Percentiles rank a stretch among this genome's conserved stretches.
phyloP scores from a whole-genome alignment of 2,329 filamentous ascomycete species.

The Tolypocladium tundrense region DNA sequence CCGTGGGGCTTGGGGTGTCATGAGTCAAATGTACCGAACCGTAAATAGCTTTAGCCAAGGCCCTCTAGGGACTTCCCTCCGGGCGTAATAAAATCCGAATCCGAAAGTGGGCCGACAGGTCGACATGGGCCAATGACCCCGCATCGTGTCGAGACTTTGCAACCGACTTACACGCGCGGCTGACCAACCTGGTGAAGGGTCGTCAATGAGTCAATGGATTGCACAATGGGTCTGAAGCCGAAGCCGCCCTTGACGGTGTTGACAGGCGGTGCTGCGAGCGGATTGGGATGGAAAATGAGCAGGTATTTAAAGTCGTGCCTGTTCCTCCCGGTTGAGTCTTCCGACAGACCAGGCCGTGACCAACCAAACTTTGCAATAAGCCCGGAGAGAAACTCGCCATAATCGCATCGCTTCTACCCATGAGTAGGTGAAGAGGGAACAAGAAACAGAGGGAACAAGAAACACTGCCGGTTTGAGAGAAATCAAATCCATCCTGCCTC shows the following conservation, averaged over 20 bases:
- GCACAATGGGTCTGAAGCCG: not conserved
- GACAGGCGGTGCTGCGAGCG: not conserved
- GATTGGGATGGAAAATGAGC: too few species aligned
- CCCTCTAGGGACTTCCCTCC: too few species aligned
- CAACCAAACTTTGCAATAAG: not conserved
- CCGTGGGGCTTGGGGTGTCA: too few species aligned
- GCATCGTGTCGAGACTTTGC: not conserved
- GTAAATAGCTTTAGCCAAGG: too few species aligned
- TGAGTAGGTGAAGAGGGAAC: too few species aligned
- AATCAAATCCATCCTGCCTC: not conserved
- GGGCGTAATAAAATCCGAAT: too few species aligned
- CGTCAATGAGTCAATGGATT: not conserved
- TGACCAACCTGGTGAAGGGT: not conserved
- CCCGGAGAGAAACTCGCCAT: not conserved
- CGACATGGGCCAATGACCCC: not conserved
- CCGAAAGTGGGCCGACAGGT: not conserved
- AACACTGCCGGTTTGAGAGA: not conserved
- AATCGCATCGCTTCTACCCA: not conserved
- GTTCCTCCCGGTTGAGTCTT: not conserved
- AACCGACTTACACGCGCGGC: not conserved
- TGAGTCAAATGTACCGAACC: too few species aligned
- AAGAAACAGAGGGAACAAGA: not conserved
- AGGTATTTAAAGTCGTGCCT: not conserved
- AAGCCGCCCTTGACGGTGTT: not conserved
- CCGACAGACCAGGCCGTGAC: not conserved